phyloP scores from a whole-genome alignment of 164 flowering plant species.

The Piper betle region DNA sequence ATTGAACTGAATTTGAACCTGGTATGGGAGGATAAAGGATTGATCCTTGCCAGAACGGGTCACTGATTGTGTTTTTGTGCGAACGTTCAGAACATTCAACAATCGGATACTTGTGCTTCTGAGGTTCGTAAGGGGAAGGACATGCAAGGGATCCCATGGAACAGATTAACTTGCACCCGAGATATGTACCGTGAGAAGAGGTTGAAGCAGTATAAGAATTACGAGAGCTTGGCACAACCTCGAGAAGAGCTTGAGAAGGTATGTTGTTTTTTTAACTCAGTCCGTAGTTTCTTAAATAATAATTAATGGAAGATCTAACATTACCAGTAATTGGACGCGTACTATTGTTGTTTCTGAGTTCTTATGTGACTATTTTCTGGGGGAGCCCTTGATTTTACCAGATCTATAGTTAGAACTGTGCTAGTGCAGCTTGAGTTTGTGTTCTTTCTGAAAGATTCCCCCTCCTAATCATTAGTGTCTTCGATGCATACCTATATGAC shows the following conservation, averaged over 20 bases:
- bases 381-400: too few species aligned
- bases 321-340: too few species aligned
- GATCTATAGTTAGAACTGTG: too few species aligned
- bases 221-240: slow-evolving; percentile 40
- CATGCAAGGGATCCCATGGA: slow-evolving; percentile 94
- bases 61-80: neutral
- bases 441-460: too few species aligned
- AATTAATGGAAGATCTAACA: too few species aligned
- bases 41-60: neutral
- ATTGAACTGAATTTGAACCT: too few species aligned
- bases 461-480: too few species aligned
- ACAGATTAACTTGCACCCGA: slow-evolving; percentile 56
- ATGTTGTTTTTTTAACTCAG: neutral
- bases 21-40: neutral
- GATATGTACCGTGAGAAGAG: slow-evolving; percentile 70
- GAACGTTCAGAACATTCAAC: slow-evolving; percentile 31
- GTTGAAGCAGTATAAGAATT: slow-evolving; percentile 67
- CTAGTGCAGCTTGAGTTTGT: too few species aligned
- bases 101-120: slow-evolving; percentile 66
- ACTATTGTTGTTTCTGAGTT: too few species aligned
- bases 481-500: too few species aligned
- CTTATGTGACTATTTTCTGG: too few species aligned
- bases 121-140: slow-evolving; percentile 90
- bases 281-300: neutral
- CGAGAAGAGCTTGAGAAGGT: slow-evolving; percentile 52